These are phyloP conservation scores for Hydnomerulius pinastri DNA, from an alignment of 768 basidiomycete species.

Conservation along the genomic window DNA sequence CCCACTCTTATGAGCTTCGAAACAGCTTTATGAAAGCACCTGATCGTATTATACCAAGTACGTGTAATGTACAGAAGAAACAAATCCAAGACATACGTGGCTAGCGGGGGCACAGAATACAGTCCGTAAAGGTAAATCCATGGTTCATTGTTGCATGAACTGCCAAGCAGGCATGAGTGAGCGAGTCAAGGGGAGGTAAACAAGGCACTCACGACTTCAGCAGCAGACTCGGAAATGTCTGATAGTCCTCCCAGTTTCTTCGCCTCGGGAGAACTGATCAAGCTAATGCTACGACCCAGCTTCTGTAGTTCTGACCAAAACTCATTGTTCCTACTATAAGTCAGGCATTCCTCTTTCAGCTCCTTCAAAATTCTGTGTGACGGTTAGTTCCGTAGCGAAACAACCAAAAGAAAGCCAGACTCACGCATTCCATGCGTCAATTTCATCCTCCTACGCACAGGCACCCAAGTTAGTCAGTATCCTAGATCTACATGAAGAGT, in stretches of 20 bases:
- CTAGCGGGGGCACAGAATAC: no score
- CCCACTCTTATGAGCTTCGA: no score
- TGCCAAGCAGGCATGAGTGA: conserved; percentile 3
- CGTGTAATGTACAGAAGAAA: no score
- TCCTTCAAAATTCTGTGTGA: conserved; percentile 57
- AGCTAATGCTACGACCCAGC: conserved; percentile 53
- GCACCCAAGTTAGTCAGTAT: neutral
- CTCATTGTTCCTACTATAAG: conserved; percentile 57
- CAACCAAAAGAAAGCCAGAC: conserved; percentile 21
- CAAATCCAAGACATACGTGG: no score
- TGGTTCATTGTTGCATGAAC: conserved; percentile 25
- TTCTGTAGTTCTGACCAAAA: conserved; percentile 67
- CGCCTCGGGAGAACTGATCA: conserved; percentile 68
- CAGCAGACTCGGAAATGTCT: conserved; percentile 52
- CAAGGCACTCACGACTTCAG: conserved; percentile 48
- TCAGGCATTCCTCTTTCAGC: conserved; percentile 56
- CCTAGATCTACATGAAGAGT: neutral
- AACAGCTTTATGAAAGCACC: no score
- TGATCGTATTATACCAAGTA: no score
- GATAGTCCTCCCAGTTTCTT: conserved; percentile 58
- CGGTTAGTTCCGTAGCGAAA: neutral
- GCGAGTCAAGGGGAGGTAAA: neutral
- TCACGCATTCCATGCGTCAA: conserved; percentile 79
- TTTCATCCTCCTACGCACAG: conserved; percentile 68
- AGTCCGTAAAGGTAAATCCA: no score